A percentile compares a stretch with the other conserved stretches of the same genome.
Evolutionary conservation across 2,329 filamentous ascomycete genomes (phyloP).

Genomic region (Ampelomyces quisqualis): DNA sequence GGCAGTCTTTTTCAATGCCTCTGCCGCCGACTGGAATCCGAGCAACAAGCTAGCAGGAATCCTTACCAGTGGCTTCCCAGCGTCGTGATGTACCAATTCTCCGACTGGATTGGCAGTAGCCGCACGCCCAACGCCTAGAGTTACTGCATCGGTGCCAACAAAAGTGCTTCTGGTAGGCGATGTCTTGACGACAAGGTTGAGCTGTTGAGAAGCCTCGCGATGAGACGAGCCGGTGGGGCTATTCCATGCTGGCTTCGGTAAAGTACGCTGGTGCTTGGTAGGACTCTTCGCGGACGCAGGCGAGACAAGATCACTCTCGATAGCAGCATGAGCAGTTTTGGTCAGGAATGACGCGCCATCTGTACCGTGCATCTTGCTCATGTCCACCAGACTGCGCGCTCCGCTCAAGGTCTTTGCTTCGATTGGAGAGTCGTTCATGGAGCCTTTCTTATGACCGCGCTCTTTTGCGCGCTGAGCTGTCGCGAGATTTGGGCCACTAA

Average conservation of each 20-base stretch:
- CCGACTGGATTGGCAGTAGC: conserved; percentile 25
- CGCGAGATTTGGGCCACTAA: conserved; percentile 16
- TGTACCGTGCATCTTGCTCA: conserved; percentile 10
- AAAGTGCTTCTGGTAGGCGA: conserved; percentile 19
- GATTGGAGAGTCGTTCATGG: conserved; percentile 11
- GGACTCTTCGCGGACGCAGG: conserved; percentile 10
- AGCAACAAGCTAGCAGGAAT: conserved; percentile 20
- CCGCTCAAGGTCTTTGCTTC: conserved; percentile 20
- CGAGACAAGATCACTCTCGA: conserved; percentile 23
- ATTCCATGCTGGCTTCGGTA: conserved; percentile 22
- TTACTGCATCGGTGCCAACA: neutral
- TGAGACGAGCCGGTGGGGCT: conserved; percentile 20
- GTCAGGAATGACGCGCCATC: conserved; percentile 28
- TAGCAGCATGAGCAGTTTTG: conserved; percentile 28
- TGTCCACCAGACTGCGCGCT: conserved; percentile 20
- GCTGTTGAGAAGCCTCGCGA: conserved; percentile 11
- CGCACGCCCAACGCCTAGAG: conserved; percentile 10
- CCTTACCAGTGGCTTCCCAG: conserved; percentile 34
- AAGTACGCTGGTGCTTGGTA: conserved; percentile 13
- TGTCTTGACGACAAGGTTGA: conserved; percentile 15
- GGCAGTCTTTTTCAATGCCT: conserved; percentile 8
- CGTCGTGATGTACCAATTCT: conserved; percentile 22
- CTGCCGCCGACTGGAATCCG: conserved; percentile 23
- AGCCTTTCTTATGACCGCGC: conserved; percentile 20
- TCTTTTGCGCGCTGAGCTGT: conserved; percentile 28